These are phyloP conservation scores for Solanum chacoense DNA, from an alignment of 305 asterid species.

Conservation along the genomic window DNA sequence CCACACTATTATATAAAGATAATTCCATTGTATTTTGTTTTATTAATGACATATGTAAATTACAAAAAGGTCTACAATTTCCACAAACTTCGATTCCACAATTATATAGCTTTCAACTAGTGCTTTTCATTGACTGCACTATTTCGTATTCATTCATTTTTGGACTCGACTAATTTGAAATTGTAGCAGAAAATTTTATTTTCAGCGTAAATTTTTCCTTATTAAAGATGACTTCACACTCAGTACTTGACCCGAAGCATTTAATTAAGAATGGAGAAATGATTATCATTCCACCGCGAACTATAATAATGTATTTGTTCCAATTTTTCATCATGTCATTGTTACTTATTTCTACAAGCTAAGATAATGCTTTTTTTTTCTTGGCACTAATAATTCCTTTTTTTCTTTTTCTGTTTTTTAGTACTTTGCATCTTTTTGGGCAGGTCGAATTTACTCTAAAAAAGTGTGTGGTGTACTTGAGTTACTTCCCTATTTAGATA, in stretches of 20 bases:
- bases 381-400: neutral
- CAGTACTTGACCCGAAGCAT: rapidly evolving
- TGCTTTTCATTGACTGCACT: neutral
- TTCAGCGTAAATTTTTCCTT: too few species aligned
- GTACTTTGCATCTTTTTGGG: neutral
- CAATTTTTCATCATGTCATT: neutral
- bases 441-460: neutral
- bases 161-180: neutral
- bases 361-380: neutral
- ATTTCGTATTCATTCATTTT: neutral
- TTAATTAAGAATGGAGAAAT: neutral
- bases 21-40: neutral
- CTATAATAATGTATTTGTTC: neutral
- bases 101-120: neutral
- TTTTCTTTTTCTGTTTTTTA: neutral
- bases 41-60: neutral
- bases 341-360: neutral
- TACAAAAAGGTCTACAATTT: neutral
- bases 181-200: too few species aligned
- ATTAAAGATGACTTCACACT: neutral
- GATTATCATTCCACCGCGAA: neutral
- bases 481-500: neutral
- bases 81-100: neutral
- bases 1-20: neutral
- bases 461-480: neutral